Conservation (phyloP, 345 rosid species). For the Salix arbutifolia region DNA sequence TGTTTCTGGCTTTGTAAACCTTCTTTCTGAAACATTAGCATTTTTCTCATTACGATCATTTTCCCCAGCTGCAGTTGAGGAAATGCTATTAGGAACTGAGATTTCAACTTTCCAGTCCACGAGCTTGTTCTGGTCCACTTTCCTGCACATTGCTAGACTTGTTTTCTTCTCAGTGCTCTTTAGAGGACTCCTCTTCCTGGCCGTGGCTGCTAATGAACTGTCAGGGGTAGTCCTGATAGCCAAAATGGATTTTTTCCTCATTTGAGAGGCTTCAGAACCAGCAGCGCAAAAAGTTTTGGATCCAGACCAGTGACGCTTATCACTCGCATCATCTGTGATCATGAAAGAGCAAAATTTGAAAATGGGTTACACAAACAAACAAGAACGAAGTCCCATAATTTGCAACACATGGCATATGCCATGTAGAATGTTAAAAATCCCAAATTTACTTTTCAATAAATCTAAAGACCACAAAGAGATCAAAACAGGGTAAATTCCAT, state of each 20-base stretch:
- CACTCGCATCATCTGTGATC: constrained; percentile 52
- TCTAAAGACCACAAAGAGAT: background rate
- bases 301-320: constrained; percentile 42
- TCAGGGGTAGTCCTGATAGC: constrained; percentile 43
- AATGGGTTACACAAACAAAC: background rate
- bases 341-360: constrained; percentile 2
- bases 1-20: constrained; percentile 37
- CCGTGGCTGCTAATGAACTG: constrained; percentile 41
- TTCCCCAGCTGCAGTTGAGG: constrained; percentile 27
- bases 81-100: constrained; percentile 25
- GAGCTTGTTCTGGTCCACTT: constrained; percentile 45
- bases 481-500: background rate
- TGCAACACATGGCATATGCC: background rate
- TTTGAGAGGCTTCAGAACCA: constrained; percentile 18
- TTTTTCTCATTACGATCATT: constrained; percentile 31
- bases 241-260: constrained; percentile 37
- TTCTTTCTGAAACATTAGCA: constrained; percentile 21
- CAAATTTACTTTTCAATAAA: background rate
- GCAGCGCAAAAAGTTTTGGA: constrained; percentile 37
- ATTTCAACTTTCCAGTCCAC: constrained; percentile 53
- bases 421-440: background rate
- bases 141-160: constrained; percentile 21
- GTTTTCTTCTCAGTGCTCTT: constrained; percentile 48
- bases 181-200: constrained; percentile 44
- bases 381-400: background rate